A percentile compares a stretch with the other conserved stretches of the same genome.
phyloP scores from a whole-genome alignment of 192 early-diverging fungal species.

The Linnemannia elongata region DNA sequence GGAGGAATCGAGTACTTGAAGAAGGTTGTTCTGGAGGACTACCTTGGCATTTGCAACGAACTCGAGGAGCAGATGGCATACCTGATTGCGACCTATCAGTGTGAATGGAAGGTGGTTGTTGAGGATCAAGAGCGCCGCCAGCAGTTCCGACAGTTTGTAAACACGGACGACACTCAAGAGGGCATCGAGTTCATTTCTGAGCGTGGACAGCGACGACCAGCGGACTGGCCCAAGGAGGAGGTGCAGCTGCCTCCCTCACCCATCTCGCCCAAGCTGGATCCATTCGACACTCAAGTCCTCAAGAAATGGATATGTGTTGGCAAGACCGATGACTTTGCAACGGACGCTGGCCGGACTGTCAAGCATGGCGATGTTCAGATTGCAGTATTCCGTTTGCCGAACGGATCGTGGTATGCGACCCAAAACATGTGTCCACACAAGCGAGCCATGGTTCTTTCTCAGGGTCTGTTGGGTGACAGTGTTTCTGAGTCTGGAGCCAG shows the following conservation, averaged over 20 bases:
- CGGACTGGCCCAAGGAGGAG: constrained; percentile 67
- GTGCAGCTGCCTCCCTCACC: constrained; percentile 31
- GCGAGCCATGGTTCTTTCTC: constrained; percentile 75
- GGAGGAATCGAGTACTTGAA: constrained; percentile 77
- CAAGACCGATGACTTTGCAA: constrained; percentile 53
- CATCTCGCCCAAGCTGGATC: constrained; percentile 20
- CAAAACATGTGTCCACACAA: constrained; percentile 87
- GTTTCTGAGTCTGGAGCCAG: constrained; percentile 20
- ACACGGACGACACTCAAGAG: constrained; percentile 61
- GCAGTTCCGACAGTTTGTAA: constrained; percentile 74
- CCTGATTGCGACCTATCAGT: constrained; percentile 69
- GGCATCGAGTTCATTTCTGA: constrained; percentile 72
- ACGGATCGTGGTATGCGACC: constrained; percentile 74
- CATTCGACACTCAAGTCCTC: constrained; percentile 13
- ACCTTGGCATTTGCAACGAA: constrained; percentile 73
- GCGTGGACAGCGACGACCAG: constrained; percentile 74
- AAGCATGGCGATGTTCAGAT: constrained; percentile 75
- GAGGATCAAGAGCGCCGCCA: constrained; percentile 66
- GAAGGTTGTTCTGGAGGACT: constrained; percentile 72
- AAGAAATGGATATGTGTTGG: constrained; percentile 59
- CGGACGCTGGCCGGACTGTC: constrained; percentile 65
- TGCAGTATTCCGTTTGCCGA: constrained; percentile 67
- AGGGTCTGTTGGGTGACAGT: constrained; percentile 67
- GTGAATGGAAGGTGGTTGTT: constrained; percentile 78
- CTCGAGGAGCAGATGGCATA: constrained; percentile 77